Percentiles rank a stretch among this genome's conserved stretches.
phyloP scores from a whole-genome alignment of 257 asterid species.

The Nicotiana attenuata region DNA sequence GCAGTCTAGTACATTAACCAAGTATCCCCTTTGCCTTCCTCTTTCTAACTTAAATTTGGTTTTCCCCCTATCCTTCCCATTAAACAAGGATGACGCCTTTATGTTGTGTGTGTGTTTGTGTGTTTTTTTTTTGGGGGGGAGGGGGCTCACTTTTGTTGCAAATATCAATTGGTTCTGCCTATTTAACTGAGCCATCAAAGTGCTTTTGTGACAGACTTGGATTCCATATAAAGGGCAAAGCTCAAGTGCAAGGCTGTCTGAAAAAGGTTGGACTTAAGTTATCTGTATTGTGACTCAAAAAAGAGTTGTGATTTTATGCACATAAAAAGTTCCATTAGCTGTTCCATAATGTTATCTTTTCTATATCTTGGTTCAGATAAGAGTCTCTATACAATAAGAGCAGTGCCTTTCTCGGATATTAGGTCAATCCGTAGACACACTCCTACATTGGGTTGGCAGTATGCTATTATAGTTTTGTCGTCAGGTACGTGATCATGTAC shows the following conservation, averaged over 20 bases:
- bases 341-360: conserved; percentile 15
- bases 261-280: conserved; percentile 56
- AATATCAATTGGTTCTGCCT: conserved; percentile 1
- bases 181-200: not conserved
- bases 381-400: conserved; percentile 77
- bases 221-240: conserved; percentile 93
- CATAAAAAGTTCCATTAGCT: not conserved
- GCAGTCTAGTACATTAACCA: not conserved
- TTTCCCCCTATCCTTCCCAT: not conserved
- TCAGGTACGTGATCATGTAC: conserved; percentile 51
- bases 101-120: not conserved
- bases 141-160: not conserved
- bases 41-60: not conserved
- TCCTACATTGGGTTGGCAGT: conserved; percentile 93
- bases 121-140: not conserved
- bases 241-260: conserved; percentile 72
- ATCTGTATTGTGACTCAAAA: not conserved
- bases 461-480: conserved; percentile 74
- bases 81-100: not conserved
- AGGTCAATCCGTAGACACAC: conserved; percentile 87
- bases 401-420: conserved; percentile 82
- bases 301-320: not conserved
- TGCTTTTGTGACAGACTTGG: conserved; percentile 66
- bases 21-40: not conserved
- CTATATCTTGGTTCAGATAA: conserved; percentile 58